These are phyloP conservation scores for Cadophora gregata DNA, from an alignment of 2,329 filamentous ascomycete genomes.

Conservation along the genomic window DNA sequence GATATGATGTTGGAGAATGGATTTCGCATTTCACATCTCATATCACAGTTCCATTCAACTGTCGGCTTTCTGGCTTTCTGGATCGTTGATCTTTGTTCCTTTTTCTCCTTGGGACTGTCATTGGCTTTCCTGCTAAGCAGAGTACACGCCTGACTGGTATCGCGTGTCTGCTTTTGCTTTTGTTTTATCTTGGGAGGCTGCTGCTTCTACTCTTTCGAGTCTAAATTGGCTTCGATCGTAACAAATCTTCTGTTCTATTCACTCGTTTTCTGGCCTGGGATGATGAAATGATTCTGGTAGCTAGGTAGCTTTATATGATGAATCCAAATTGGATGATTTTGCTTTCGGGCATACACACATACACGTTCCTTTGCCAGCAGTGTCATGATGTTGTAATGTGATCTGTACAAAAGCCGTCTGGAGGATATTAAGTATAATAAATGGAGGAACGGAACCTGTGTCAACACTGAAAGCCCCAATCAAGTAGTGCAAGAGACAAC, in stretches of 20 bases:
- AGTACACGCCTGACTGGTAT: slow-evolving; percentile 8
- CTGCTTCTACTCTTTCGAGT: background rate
- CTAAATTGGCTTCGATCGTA: background rate
- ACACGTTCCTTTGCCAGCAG: background rate
- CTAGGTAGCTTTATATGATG: background rate
- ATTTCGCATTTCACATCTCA: background rate
- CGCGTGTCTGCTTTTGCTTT: slow-evolving; percentile 7
- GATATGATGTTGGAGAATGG: background rate
- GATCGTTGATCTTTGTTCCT: no score
- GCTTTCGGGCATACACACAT: background rate
- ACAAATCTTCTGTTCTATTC: background rate
- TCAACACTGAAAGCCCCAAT: no score
- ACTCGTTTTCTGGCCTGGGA: background rate
- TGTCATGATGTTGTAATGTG: no score
- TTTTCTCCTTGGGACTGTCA: background rate
- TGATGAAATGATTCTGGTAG: background rate
- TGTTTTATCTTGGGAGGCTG: no score
- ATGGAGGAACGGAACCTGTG: no score
- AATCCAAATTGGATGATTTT: background rate
- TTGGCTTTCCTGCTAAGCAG: slow-evolving; percentile 19
- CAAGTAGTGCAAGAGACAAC: no score
- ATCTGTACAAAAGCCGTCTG: no score
- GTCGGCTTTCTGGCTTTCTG: background rate
- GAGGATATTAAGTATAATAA: no score
- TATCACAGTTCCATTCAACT: no score